These are phyloP conservation scores for Termitomyces sp. DNA, from an alignment of 1,284 basidiomycete species.

Conservation along the genomic window DNA sequence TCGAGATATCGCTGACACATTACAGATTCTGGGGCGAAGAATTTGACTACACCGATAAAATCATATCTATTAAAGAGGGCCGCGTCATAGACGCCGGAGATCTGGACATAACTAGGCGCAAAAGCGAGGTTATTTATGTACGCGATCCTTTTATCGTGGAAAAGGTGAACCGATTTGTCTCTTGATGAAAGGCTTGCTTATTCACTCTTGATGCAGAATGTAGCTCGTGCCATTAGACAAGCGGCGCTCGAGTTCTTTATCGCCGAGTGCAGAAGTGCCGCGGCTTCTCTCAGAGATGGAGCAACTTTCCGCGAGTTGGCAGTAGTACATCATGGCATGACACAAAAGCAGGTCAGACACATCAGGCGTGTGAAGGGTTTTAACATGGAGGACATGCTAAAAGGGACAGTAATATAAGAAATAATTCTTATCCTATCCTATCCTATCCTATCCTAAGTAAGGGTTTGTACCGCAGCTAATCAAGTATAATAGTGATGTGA, in stretches of 20 bases:
- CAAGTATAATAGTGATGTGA: no score
- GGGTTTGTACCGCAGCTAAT: not conserved
- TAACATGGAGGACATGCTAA: no score
- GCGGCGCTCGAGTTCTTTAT: not conserved
- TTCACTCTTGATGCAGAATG: conserved; percentile 27
- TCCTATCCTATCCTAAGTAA: no score
- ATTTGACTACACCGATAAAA: conserved; percentile 29
- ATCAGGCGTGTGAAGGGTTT: no score
- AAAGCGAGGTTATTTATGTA: conserved; percentile 22
- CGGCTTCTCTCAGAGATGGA: not conserved
- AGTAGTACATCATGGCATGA: no score
- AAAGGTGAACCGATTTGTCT: conserved; percentile 32
- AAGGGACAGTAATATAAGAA: no score
- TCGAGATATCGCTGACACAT: not conserved
- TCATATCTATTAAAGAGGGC: conserved; percentile 39
- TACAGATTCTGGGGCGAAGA: conserved; percentile 42
- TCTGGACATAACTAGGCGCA: not conserved
- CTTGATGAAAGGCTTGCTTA: not conserved
- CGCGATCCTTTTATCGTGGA: conserved; percentile 44
- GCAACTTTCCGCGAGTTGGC: not conserved
- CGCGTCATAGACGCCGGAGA: conserved; percentile 25
- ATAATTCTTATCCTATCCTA: no score
- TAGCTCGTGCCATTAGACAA: conserved; percentile 19
- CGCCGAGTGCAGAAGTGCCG: conserved; percentile 3
- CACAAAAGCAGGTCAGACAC: no score